Percentiles rank a stretch among this genome's conserved stretches.
Conservation (phyloP, 83 land plant species). For the Diphasiastrum complanatum region DNA sequence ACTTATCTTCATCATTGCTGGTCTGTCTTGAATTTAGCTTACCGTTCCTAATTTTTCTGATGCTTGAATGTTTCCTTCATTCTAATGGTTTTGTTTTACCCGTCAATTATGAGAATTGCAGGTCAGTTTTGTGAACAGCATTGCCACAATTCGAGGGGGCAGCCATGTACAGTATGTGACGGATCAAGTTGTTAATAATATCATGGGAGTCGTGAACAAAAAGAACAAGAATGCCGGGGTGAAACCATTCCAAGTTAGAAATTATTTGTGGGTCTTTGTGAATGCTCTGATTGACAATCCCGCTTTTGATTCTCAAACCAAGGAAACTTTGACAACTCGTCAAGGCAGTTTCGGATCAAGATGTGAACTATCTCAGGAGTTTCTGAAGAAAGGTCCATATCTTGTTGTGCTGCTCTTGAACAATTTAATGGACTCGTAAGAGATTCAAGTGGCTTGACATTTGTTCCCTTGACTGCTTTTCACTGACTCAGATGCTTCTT, state of each 20-base stretch:
- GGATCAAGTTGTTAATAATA: slow-evolving; percentile 65
- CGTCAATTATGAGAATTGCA: slow-evolving; percentile 17
- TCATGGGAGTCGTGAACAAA: slow-evolving; percentile 64
- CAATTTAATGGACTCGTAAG: background rate
- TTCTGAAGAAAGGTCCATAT: slow-evolving; percentile 69
- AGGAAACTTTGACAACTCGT: slow-evolving; percentile 93
- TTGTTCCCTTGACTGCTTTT: background rate
- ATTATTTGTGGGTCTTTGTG: slow-evolving; percentile 96
- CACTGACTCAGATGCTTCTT: background rate
- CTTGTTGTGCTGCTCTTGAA: background rate
- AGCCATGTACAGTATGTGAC: slow-evolving; percentile 89
- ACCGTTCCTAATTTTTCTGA: background rate
- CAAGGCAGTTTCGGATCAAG: slow-evolving; percentile 82
- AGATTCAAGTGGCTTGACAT: background rate
- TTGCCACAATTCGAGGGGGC: slow-evolving; percentile 90
- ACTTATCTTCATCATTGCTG: no score
- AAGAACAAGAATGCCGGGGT: slow-evolving; percentile 83
- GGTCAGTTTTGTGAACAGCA: slow-evolving; percentile 97
- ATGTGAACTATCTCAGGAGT: slow-evolving; percentile 69
- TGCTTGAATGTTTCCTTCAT: background rate
- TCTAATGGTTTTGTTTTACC: background rate
- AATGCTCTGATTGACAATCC: slow-evolving; percentile 96
- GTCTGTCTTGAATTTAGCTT: background rate
- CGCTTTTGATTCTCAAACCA: slow-evolving; percentile 98
- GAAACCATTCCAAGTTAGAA: slow-evolving; percentile 73